Base-by-base conservation (phyloP, 1,284 basidiomycete species). In the Ustilago hordei region DNA sequence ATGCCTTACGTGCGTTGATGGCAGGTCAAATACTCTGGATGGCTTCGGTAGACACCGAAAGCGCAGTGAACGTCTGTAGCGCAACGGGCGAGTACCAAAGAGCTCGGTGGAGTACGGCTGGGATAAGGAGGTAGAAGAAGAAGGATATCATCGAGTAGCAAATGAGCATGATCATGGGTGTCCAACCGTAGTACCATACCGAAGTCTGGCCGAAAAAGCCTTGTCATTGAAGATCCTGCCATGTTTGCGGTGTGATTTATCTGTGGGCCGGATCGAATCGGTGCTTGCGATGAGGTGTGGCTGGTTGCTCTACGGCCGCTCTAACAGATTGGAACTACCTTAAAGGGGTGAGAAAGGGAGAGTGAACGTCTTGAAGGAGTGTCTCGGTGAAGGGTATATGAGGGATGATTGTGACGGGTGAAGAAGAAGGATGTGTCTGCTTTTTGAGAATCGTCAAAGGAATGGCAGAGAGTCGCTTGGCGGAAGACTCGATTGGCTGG, bases 11-110 rank as follows among this genome's bases (percentile, higher is more conserved):
- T 5, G 81, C 78, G n/a, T 74, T 68, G 69, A 81, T 69, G 9
- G 59, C 69, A 34, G 81, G 80, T n/a, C 80, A 62, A 38, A 81
- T 76, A 39, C 69, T 69, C 55, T 79, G 75, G 65, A 81, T 75
- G 6, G 80, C 81, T 56, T 81, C 80, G 28, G 76, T 69, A 17
- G 75, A 70, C n/a, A 81, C 81, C 41, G 75, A 70, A 32, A 81
- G 64, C 32, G 78, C 64, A 43, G 73, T 75, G 61, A 83, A 72
- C 8, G 81, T 83, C 58, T 83, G 80, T 9, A 81, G 67, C 1
- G 63, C 71, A 11, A 75, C 69, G 35, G 73, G 66, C 3, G 68
- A 36, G 55, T 78, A 82, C 79, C 79, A 82, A 39, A 82, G 36
- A 8, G 69, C 73, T 19, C 76, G 69, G 57, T 82, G 76, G n/a